Conservation (phyloP, 2,329 filamentous ascomycete species). For the Curvularia sp. region DNA sequence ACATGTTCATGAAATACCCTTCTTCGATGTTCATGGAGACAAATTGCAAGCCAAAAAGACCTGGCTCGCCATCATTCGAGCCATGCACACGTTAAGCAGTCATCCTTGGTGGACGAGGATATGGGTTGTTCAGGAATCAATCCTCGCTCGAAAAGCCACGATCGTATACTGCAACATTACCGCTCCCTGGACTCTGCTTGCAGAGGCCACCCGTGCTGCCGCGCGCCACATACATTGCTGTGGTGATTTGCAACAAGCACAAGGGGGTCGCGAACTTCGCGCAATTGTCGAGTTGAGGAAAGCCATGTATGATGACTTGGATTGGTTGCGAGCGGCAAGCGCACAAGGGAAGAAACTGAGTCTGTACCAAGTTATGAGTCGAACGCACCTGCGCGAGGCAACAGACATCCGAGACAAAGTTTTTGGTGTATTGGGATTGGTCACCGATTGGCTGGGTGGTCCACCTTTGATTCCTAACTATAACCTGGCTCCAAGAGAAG, state of each 20-base stretch:
- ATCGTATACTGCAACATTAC: slow-evolving; percentile 16
- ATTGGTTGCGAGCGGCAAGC: not conserved
- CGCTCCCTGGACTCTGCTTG: slow-evolving; percentile 19
- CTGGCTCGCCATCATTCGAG: slow-evolving; percentile 3
- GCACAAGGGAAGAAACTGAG: not conserved
- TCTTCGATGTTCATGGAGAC: slow-evolving; percentile 4
- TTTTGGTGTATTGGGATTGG: slow-evolving; percentile 20
- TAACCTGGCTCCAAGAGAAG: slow-evolving; percentile 1
- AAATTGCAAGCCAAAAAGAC: not conserved
- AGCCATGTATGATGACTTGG: not conserved
- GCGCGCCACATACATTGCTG: not conserved
- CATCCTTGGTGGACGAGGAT: slow-evolving; percentile 19
- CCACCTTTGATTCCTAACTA: slow-evolving; percentile 13
- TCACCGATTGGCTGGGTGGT: slow-evolving; percentile 17
- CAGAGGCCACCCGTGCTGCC: slow-evolving; percentile 1
- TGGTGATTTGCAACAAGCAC: not conserved
- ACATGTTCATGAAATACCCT: slow-evolving; percentile 4
- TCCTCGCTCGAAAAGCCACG: slow-evolving; percentile 19
- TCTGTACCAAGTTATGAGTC: slow-evolving; percentile 3
- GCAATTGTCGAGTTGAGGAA: not conserved
- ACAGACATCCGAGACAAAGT: slow-evolving; percentile 22
- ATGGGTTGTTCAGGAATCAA: slow-evolving; percentile 26
- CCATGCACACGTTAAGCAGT: not conserved
- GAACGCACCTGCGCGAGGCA: slow-evolving; percentile 4
- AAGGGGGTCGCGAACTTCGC: not conserved